Percentiles rank a stretch among this genome's conserved stretches.
Conservation (phyloP, 2,329 filamentous ascomycete species). For the Seiridium unicorne region DNA sequence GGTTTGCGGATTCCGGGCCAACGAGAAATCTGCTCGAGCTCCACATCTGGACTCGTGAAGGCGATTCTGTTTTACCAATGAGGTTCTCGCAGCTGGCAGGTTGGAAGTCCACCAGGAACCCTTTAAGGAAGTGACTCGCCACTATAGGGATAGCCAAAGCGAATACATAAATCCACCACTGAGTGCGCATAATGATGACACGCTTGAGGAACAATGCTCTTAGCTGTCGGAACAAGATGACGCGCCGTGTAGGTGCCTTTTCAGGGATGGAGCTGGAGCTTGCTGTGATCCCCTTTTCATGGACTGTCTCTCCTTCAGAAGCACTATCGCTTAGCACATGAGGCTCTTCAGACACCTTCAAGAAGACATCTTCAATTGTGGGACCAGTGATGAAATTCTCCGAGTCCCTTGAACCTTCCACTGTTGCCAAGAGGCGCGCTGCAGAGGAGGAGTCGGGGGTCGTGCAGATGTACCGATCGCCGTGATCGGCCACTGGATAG, state of each 20-base stretch:
- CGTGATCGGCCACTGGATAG: conserved; percentile 18
- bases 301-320: conserved; percentile 11
- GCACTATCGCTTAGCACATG: conserved; percentile 17
- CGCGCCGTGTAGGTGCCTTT: conserved; percentile 11
- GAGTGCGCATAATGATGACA: conserved; percentile 19
- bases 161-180: conserved; percentile 25
- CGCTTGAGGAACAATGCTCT: conserved; percentile 23
- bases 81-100: conserved; percentile 16
- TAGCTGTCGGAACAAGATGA: conserved; percentile 18
- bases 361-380: conserved; percentile 66
- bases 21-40: conserved; percentile 1
- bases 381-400: conserved; percentile 64
- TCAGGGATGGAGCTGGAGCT: conserved; percentile 7
- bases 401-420: conserved; percentile 52
- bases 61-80: conserved; percentile 7
- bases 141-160: conserved; percentile 23
- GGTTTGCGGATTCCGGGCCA: conserved; percentile 14
- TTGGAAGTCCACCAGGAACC: conserved; percentile 13
- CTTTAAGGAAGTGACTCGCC: conserved; percentile 15
- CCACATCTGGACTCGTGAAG: background rate
- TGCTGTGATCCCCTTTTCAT: conserved; percentile 7
- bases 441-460: conserved; percentile 54
- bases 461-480: conserved; percentile 56
- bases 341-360: conserved; percentile 60
- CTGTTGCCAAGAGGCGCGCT: conserved; percentile 48